Percentiles rank a stretch among this genome's conserved stretches.
phyloP scores from a whole-genome alignment of 176 grass and related monocot species.

The Leersia perrieri region DNA sequence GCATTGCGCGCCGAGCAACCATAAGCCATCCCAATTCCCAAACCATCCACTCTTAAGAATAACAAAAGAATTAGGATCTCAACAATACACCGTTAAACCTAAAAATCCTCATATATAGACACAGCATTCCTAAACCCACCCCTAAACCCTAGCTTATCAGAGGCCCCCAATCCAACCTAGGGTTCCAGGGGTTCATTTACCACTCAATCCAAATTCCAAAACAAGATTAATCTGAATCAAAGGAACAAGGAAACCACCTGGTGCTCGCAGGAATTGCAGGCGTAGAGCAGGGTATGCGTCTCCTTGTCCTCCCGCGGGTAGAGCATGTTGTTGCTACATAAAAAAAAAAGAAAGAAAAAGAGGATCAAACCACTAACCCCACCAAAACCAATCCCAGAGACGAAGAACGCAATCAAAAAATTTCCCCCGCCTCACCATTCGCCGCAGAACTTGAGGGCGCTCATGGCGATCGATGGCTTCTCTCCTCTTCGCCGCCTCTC shows the following conservation, averaged over 20 bases:
- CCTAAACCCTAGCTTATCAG: neutral
- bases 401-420: neutral
- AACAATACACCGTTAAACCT: slow-evolving; percentile 20
- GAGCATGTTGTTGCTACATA: slow-evolving; percentile 79
- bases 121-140: slow-evolving; percentile 24
- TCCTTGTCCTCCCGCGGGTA: slow-evolving; percentile 88
- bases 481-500: neutral
- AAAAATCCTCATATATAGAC: neutral
- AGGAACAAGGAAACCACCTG: slow-evolving; percentile 33
- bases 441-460: slow-evolving; percentile 61
- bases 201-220: slow-evolving; percentile 17
- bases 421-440: slow-evolving; percentile 48
- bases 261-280: slow-evolving; percentile 70
- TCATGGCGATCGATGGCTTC: slow-evolving; percentile 39
- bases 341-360: neutral
- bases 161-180: slow-evolving; percentile 22
- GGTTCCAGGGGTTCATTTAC: slow-evolving; percentile 7
- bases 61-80: neutral
- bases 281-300: slow-evolving; percentile 56
- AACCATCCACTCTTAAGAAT: neutral
- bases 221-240: neutral
- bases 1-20: neutral
- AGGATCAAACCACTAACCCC: neutral
- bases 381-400: neutral
- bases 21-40: neutral